These are phyloP conservation scores for Pythium phragmitis DNA, from an alignment of 352 stramenopile genomes.

Conservation along the genomic window DNA sequence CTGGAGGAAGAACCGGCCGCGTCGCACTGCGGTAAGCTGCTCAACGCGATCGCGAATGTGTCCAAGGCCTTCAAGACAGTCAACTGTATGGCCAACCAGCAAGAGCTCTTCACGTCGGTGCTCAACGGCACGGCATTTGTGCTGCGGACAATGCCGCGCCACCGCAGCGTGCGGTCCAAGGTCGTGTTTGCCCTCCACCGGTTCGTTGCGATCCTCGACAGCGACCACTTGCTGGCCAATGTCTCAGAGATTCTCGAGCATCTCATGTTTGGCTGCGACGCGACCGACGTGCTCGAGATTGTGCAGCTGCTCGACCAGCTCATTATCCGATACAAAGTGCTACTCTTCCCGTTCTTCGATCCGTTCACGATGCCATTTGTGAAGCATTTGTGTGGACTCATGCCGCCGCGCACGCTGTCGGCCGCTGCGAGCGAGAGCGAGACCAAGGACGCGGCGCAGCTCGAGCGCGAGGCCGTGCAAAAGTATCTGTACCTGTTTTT, in stretches of 20 bases:
- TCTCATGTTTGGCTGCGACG: constrained; percentile 64
- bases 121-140: constrained; percentile 61
- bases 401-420: constrained; percentile 39
- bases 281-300: constrained; percentile 71
- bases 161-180: constrained; percentile 67
- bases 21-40: constrained; percentile 51
- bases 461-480: constrained; percentile 76
- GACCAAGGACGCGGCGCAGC: constrained; percentile 69
- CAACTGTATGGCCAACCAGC: constrained; percentile 70
- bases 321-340: constrained; percentile 84
- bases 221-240: constrained; percentile 65
- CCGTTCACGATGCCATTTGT: constrained; percentile 66
- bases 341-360: constrained; percentile 66
- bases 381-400: constrained; percentile 65
- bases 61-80: constrained; percentile 80
- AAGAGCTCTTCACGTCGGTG: constrained; percentile 75
- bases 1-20: constrained; percentile 43
- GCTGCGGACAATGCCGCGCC: constrained; percentile 46
- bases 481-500: constrained; percentile 85
- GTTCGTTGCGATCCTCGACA: constrained; percentile 69
- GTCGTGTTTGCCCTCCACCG: constrained; percentile 81
- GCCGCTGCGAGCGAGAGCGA: constrained; percentile 42
- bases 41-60: constrained; percentile 82
- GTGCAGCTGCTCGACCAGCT: constrained; percentile 84
- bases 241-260: constrained; percentile 55